A percentile compares a stretch with the other conserved stretches of the same genome.
These are phyloP conservation scores for Fusarium pseudograminearum DNA, from an alignment of 2,329 filamentous ascomycete genomes.

Conservation along the genomic window DNA sequence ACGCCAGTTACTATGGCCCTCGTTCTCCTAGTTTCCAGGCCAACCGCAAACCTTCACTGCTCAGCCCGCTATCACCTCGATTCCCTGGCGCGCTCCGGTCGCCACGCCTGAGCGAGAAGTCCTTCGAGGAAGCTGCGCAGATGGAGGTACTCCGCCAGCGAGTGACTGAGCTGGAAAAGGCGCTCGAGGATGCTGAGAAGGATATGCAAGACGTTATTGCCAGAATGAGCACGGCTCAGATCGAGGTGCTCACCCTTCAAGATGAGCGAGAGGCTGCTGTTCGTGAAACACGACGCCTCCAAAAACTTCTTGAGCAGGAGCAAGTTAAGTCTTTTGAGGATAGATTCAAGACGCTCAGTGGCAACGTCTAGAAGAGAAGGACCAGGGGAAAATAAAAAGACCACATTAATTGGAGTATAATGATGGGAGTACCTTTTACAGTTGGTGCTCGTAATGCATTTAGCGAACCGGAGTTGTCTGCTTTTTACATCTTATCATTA, in stretches of 20 bases:
- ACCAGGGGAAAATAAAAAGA: conserved; percentile 9
- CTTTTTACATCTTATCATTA: conserved; percentile 43
- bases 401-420: conserved; percentile 24
- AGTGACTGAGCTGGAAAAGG: conserved; percentile 86
- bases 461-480: conserved; percentile 55
- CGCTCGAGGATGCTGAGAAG: conserved; percentile 68
- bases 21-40: conserved; percentile 51
- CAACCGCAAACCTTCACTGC: conserved; percentile 51
- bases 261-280: conserved; percentile 80
- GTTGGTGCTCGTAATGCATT: conserved; percentile 50
- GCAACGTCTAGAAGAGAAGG: conserved; percentile 41
- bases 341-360: conserved; percentile 53
- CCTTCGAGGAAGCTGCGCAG: conserved; percentile 78
- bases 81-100: conserved; percentile 54
- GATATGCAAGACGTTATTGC: conserved; percentile 87
- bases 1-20: conserved; percentile 48
- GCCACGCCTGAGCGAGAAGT: conserved; percentile 68
- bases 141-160: conserved; percentile 81
- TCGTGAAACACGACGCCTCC: conserved; percentile 76
- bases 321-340: conserved; percentile 64
- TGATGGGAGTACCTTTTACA: conserved; percentile 26
- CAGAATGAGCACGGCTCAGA: conserved; percentile 83
- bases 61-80: conserved; percentile 54
- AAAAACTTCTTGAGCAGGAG: conserved; percentile 74
- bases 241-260: conserved; percentile 85